These are phyloP conservation scores for Plasmodium chabaudi DNA, from an alignment of 169 alveolate species.

Conservation along the genomic window DNA sequence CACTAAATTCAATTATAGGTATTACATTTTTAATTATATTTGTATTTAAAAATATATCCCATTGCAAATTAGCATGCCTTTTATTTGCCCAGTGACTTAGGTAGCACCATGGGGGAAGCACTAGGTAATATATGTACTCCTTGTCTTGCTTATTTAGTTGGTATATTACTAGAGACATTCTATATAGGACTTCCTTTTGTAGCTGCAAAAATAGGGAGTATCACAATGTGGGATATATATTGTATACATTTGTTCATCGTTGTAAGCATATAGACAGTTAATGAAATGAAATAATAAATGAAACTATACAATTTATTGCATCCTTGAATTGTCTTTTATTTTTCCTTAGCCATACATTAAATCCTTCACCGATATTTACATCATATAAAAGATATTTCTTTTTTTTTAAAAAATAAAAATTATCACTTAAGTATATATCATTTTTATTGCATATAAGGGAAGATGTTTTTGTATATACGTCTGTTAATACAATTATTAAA, in stretches of 20 bases:
- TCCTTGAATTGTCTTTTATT: neutral
- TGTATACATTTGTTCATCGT: too few relatives aligned
- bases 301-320: too few relatives aligned
- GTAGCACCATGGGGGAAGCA: constrained; percentile 81
- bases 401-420: constrained; percentile 35
- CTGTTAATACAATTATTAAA: neutral
- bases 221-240: too few relatives aligned
- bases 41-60: constrained; percentile 36
- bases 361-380: constrained; percentile 81
- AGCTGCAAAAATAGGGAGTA: constrained; percentile 15
- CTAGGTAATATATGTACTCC: constrained; percentile 50
- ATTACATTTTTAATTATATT: constrained; percentile 50
- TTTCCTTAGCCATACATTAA: constrained; percentile 52
- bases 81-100: constrained; percentile 66
- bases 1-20: constrained; percentile 59
- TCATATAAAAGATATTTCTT: constrained; percentile 74
- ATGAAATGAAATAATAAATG: too few relatives aligned
- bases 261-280: too few relatives aligned
- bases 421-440: constrained; percentile 56
- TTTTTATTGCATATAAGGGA: constrained; percentile 29
- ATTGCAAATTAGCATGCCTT: neutral
- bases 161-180: constrained; percentile 46
- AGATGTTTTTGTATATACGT: neutral
- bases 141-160: constrained; percentile 33
- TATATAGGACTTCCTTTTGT: constrained; percentile 77